Base-by-base conservation (phyloP, 2,329 filamentous ascomycete species). In the Cercospora nicotianae region DNA sequence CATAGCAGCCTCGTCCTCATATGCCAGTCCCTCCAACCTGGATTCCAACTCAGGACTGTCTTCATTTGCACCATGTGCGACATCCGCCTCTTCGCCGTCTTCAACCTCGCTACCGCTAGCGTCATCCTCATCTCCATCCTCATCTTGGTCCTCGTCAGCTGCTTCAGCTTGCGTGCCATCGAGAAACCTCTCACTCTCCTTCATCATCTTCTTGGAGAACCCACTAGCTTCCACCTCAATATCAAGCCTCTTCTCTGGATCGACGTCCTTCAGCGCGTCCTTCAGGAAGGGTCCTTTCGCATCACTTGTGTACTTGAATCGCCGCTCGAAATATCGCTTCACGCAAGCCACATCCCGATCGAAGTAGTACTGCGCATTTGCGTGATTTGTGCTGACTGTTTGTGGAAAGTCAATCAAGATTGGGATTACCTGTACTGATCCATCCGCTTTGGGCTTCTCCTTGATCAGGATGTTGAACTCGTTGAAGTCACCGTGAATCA, bases 401-500 rank as follows among this genome's bases (percentile, higher is more conserved):
- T 99, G 95, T 0, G 95, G 95, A 77, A 99, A 99, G 81, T 99
- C 96, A 75, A 99, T 99, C 57, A 99, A 83, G 64, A 97, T 87
- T 0, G 95, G 95, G 6, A 87, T 88, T 28, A 96, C 82, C 36
- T 80, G 85, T 64, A 91, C 77, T 5, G 61, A 42, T 26, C 73
- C 73, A 26, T 69, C 71, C 20, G 64, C 70, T 9, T 59, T 51
- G 39, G 64, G 64, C 62, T 71, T 77, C 79, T 98, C 94, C 77
- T 95, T 93, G 78, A 99, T 89, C 36, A 99, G 83, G 71, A 99
- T 94, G 79, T 99, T 99, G 85, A 99, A 99, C 80, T 99, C 96
- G 83, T 99, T 99, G 83, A 96, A 99, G 79, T 99, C 95, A 70
- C 95, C 95, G 78, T 99, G 95, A 69, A 99, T 99, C 59, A 99